These are phyloP conservation scores for Apiospora marii DNA, from an alignment of 2,329 filamentous ascomycete genomes.

Conservation along the genomic window DNA sequence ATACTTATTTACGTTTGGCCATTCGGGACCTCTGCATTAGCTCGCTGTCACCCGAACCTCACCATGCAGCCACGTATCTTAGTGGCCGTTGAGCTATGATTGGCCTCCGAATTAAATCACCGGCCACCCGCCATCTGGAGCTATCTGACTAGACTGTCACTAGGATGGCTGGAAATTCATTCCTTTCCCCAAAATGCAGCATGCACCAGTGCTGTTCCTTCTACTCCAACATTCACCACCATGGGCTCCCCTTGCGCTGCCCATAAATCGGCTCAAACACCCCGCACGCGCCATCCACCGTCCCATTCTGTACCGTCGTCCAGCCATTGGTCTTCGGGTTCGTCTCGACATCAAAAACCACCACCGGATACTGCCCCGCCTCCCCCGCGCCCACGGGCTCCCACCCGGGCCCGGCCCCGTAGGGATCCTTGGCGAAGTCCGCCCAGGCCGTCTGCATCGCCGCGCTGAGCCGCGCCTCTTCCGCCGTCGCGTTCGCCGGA, in stretches of 20 bases:
- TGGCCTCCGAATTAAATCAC: background rate
- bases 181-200: rapidly evolving
- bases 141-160: background rate
- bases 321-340: background rate
- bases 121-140: background rate
- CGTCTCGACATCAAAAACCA: background rate
- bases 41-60: background rate
- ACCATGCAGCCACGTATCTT: background rate
- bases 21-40: background rate
- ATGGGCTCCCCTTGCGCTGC: background rate
- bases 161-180: background rate
- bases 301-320: background rate
- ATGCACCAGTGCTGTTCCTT: background rate
- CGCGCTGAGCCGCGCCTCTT: slow-evolving; percentile 33
- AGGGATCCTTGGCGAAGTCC: slow-evolving; percentile 28
- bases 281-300: background rate
- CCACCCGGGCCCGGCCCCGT: slow-evolving; percentile 26
- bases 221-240: background rate
- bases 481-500: slow-evolving; percentile 33
- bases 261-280: background rate
- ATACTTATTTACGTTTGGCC: background rate
- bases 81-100: background rate
- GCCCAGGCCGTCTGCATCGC: slow-evolving; percentile 42
- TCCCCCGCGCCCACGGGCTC: background rate
- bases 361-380: background rate